Percentiles rank a stretch among this genome's conserved stretches.
Conservation (phyloP, 257 asterid species). For the Penstemon newberryi region DNA sequence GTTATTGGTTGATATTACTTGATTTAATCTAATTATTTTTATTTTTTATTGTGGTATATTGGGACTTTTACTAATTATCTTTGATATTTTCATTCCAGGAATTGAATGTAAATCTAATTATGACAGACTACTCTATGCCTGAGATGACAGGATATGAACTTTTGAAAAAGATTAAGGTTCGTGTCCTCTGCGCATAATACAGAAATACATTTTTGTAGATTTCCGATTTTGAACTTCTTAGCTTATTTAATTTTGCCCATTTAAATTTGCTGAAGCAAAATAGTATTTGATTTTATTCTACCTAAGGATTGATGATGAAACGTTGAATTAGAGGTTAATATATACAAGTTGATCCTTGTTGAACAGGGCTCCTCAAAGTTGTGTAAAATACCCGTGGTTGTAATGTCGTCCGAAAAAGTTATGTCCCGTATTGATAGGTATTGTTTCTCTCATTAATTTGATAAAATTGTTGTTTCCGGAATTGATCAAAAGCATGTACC, state of each 20-base stretch:
- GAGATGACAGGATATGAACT: slow-evolving; percentile 97
- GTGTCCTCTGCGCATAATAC: slow-evolving; percentile 15
- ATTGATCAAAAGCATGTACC: no score
- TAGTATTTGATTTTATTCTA: no score
- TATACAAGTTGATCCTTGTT: neutral
- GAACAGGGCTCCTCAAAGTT: slow-evolving; percentile 68
- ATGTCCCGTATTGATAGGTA: slow-evolving; percentile 56
- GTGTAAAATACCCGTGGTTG: slow-evolving; percentile 76
- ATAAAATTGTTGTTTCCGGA: no score
- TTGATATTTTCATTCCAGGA: slow-evolving; percentile 39
- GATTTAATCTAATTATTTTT: no score
- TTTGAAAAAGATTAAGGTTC: slow-evolving; percentile 82
- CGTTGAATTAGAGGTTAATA: no score
- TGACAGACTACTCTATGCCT: slow-evolving; percentile 96
- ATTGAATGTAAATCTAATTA: slow-evolving; percentile 76
- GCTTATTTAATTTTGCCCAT: no score
- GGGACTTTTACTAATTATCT: neutral
- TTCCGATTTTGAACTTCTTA: no score
- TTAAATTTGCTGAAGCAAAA: no score
- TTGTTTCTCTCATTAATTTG: no score
- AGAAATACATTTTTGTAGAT: neutral
- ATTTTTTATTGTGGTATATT: no score
- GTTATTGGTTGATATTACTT: no score
- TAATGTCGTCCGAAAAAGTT: slow-evolving; percentile 86
- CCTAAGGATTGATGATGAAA: no score